Percentiles rank a stretch among this genome's conserved stretches.
Conservation (phyloP, 805 yeast genomes). For the Saturnispora diversa region DNA sequence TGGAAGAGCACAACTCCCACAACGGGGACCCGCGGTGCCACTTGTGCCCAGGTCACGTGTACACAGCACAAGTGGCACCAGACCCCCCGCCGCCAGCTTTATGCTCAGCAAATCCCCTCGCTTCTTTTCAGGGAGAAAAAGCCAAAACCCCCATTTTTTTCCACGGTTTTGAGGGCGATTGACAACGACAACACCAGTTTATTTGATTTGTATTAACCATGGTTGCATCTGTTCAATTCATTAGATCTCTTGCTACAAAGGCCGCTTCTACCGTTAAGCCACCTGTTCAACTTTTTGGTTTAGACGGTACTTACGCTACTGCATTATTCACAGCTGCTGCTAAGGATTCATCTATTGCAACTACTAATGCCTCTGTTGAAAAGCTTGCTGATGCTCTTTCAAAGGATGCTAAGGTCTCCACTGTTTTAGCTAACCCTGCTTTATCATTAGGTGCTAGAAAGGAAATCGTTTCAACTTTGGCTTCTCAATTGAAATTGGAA, state of each 20-base stretch:
- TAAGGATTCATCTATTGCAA: constrained; percentile 66
- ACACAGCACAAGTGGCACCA: background rate
- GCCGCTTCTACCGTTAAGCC: constrained; percentile 45
- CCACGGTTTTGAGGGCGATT: too few relatives aligned
- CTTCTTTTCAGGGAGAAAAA: background rate
- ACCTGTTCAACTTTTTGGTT: constrained; percentile 89
- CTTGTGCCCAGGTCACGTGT: background rate
- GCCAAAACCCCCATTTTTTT: background rate
- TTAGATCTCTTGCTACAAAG: constrained; percentile 70
- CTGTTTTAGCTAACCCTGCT: constrained; percentile 73
- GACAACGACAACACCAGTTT: background rate
- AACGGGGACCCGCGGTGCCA: background rate
- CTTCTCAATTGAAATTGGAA: constrained; percentile 45
- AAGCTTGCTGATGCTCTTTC: constrained; percentile 47
- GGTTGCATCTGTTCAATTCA: constrained; percentile 53
- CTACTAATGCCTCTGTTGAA: constrained; percentile 56
- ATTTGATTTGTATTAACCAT: constrained; percentile 22
- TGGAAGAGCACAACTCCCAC: background rate
- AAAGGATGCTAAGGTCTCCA: constrained; percentile 55
- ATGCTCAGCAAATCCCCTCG: constrained; percentile 7
- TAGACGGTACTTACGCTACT: constrained; percentile 95
- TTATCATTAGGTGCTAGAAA: constrained; percentile 68
- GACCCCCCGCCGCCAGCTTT: background rate
- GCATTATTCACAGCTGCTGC: constrained; percentile 91
- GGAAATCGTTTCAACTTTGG: constrained; percentile 55